These are phyloP conservation scores for Coniferiporia sulphurascens DNA, from an alignment of 1,284 basidiomycete genomes.

Conservation along the genomic window DNA sequence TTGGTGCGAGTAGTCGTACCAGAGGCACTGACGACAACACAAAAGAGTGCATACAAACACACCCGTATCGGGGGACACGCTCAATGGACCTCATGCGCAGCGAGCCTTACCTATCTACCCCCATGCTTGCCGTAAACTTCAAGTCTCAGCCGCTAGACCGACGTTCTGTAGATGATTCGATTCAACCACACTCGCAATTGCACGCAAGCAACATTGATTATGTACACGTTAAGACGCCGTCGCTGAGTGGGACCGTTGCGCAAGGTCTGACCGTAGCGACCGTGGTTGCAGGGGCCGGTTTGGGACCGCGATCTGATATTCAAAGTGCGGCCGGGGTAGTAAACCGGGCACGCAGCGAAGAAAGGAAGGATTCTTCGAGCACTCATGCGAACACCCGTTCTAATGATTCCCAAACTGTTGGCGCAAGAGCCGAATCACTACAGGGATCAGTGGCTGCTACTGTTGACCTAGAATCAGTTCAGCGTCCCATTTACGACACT, in stretches of 20 bases:
- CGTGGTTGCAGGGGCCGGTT: slow-evolving; percentile 10
- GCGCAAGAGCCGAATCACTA: not conserved
- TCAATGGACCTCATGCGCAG: slow-evolving; percentile 12
- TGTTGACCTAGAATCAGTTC: not conserved
- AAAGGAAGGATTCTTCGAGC: not conserved
- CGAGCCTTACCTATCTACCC: slow-evolving; percentile 9
- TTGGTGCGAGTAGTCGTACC: not conserved
- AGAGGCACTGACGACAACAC: slow-evolving; percentile 65
- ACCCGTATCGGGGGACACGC: slow-evolving; percentile 35
- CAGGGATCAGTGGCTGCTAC: not conserved
- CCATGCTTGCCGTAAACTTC: slow-evolving; percentile 10
- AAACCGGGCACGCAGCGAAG: not conserved
- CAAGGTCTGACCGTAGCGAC: slow-evolving; percentile 10
- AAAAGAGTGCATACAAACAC: slow-evolving; percentile 85
- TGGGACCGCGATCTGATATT: not conserved
- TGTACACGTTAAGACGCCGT: not conserved
- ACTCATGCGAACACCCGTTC: not conserved
- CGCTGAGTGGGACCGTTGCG: not conserved
- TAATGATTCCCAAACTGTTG: not conserved
- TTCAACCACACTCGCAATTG: not conserved
- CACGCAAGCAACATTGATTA: not conserved
- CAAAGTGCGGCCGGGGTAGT: not conserved
- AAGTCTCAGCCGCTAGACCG: slow-evolving; percentile 1
- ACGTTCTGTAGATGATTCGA: not conserved
- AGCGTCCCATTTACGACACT: not conserved